Conservation (phyloP, 331 rosid genomes). For the Malus hybrid region DNA sequence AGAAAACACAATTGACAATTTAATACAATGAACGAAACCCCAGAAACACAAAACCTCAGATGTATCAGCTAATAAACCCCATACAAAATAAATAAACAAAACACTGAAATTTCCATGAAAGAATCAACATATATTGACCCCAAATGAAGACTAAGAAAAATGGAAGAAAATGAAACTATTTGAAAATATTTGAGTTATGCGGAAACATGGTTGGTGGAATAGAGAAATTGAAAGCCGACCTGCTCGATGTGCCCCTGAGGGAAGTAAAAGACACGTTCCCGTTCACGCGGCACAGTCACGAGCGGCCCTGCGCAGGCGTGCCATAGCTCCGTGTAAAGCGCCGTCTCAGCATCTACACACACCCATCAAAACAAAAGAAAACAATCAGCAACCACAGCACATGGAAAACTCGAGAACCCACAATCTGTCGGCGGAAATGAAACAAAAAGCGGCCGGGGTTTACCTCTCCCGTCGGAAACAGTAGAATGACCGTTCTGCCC, state of each 20-base stretch:
- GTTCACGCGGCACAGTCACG: slow-evolving; percentile 87
- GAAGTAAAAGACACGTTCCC: slow-evolving; percentile 81
- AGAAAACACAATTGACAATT: neutral
- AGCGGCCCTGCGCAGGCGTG: slow-evolving; percentile 98
- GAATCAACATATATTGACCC: neutral
- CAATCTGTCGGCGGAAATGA: neutral
- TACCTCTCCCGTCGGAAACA: slow-evolving; percentile 31
- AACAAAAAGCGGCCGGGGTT: slow-evolving; percentile 1
- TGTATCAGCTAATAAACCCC: neutral
- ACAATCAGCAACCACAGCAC: neutral
- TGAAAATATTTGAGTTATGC: neutral
- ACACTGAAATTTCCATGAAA: neutral
- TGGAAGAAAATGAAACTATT: neutral
- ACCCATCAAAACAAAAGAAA: neutral
- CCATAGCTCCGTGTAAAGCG: slow-evolving; percentile 92
- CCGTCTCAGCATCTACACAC: slow-evolving; percentile 60
- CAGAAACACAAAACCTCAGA: neutral
- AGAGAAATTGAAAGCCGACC: slow-evolving; percentile 32
- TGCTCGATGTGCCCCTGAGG: slow-evolving; percentile 99
- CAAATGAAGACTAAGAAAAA: neutral
- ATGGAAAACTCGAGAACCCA: neutral
- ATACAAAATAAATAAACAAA: neutral
- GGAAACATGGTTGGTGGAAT: neutral
- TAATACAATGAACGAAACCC: neutral
- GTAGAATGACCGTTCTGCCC: slow-evolving; percentile 30